Conservation (phyloP, 2,329 filamentous ascomycete species). For the Penicillium sp. region DNA sequence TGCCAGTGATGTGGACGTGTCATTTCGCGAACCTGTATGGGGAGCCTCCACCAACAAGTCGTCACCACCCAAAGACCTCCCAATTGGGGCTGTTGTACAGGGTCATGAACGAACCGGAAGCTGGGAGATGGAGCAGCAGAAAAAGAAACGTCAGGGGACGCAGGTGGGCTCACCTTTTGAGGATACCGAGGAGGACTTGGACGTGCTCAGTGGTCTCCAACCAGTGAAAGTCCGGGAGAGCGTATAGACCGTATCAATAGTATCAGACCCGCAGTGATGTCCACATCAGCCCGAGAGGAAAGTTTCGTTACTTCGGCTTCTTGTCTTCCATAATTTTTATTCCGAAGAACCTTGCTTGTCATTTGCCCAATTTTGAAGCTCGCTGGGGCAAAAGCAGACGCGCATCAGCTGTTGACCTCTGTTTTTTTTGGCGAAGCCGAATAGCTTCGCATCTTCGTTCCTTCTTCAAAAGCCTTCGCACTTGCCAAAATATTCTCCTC, state of each 20-base stretch:
- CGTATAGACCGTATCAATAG: conserved; percentile 42
- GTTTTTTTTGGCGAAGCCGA: neutral
- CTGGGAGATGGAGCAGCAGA: conserved; percentile 52
- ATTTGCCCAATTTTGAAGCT: neutral
- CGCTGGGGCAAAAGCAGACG: neutral
- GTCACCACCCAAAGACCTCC: conserved; percentile 22
- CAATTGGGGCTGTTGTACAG: conserved; percentile 24
- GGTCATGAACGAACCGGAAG: conserved; percentile 55
- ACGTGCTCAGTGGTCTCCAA: conserved; percentile 37
- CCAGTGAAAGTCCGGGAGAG: conserved; percentile 49
- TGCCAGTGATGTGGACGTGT: conserved; percentile 53
- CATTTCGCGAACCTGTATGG: conserved; percentile 41
- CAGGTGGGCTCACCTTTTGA: conserved; percentile 41
- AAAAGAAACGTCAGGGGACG: conserved; percentile 18
- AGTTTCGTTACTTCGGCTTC: neutral
- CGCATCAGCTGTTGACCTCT: neutral
- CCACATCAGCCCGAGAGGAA: neutral
- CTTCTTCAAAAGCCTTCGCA: neutral
- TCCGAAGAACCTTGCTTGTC: neutral
- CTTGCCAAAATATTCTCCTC: neutral
- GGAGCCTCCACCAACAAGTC: conserved; percentile 36
- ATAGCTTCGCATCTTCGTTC: conserved; percentile 1
- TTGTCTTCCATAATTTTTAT: too few relatives aligned
- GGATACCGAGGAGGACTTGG: conserved; percentile 40
- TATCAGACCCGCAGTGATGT: neutral